Conservation (phyloP, 129 eudicot species). For the Helianthus tuberosus region DNA sequence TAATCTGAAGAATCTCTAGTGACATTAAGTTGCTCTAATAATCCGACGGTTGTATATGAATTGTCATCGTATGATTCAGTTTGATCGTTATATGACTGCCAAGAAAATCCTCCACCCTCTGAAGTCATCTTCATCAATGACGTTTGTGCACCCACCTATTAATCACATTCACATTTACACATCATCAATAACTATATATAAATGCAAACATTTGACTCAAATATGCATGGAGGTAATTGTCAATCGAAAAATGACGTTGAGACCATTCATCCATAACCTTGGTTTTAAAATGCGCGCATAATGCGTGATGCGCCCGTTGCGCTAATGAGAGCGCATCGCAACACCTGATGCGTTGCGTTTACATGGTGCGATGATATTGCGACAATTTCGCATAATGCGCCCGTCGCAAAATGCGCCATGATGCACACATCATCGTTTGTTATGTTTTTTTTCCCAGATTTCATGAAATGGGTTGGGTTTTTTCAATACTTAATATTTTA, state of each 20-base stretch:
- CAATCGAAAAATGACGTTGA: neutral
- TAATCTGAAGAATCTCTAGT: slow-evolving; percentile 90
- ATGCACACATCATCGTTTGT: no score
- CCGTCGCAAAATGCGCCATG: no score
- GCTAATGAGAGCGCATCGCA: no score
- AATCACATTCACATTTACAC: slow-evolving; percentile 16
- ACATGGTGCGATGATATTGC: no score
- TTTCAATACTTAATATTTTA: no score
- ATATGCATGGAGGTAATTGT: neutral
- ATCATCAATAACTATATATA: slow-evolving; percentile 16
- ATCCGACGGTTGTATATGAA: slow-evolving; percentile 48
- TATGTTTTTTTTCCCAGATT: no score
- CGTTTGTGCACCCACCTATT: slow-evolving; percentile 57
- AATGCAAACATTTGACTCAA: neutral
- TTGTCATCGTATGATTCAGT: slow-evolving; percentile 70
- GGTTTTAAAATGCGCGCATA: no score
- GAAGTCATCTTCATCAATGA: slow-evolving; percentile 63
- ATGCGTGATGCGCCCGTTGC: no score
- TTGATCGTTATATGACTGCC: slow-evolving; percentile 78
- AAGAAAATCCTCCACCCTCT: slow-evolving; percentile 45
- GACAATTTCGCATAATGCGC: no score
- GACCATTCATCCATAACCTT: neutral
- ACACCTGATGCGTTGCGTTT: no score
- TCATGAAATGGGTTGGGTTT: no score
- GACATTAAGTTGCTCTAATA: slow-evolving; percentile 74